Base-by-base conservation (phyloP, 2,329 filamentous ascomycete genomes). In the Neodidymelliopsis sp. region DNA sequence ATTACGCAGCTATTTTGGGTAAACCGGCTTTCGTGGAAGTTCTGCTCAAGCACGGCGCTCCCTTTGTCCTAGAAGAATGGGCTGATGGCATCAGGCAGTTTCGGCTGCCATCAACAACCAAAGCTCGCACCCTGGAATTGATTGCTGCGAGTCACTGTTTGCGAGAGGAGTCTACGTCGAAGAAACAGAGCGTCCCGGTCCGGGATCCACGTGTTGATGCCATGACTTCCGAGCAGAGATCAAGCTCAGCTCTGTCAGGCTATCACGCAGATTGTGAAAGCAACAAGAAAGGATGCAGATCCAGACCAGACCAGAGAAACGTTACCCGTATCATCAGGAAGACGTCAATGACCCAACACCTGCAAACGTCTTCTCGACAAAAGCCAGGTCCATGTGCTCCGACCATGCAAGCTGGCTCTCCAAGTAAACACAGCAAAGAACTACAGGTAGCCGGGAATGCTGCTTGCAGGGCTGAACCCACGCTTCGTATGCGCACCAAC, bases 1-100 rank as follows among this genome's bases (percentile, higher is more conserved):
- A 59, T 53, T 69, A 66, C 42, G 66, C 69, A 7, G 60, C 59
- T 4, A 65, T 55, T 6, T 16, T 63, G 33, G 52, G 58, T 12
- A 71, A 70, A 33, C 49, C 49, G 2, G 8, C 37, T 4, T 71
- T 70, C 24, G 65, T 70, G 1, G 44, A 60, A 23, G 53, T 49
- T 5, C 33, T 71, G 16, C 53, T 71, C n/a, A 58, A 59, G 49
- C 35, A 56, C 19, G 66, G 67, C n/a, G 62, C 66, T 13, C 41
- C 59, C 4, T 62, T 70, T 28, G 28, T 37, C 1, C 50, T 70
- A n/a, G 46, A 62, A 23, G 60, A 68, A 3, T 70, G 69, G 69
- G 46, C 37, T 2, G 48, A 53, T 2, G 39, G 36, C 2, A 57
- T 49, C 8, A 51, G 46, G 25, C 45, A 43, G 3, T 27, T 65